These are phyloP conservation scores for Mucor lusitanicus DNA, from an alignment of 371 early-diverging fungal species.

Conservation along the genomic window DNA sequence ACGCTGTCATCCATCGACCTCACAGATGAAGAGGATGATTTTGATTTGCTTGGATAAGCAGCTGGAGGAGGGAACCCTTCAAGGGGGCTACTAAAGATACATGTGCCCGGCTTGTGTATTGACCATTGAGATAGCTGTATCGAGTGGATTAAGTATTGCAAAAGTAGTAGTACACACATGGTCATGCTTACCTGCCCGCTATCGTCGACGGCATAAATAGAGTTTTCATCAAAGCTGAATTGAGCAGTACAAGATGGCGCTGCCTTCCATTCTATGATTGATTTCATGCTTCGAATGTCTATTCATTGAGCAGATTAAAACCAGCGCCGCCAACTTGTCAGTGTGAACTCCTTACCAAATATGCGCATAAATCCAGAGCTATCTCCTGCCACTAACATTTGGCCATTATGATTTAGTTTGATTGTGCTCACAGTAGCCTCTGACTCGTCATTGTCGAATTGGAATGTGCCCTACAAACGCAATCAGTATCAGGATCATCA, in stretches of 20 bases:
- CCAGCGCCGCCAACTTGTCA: background rate
- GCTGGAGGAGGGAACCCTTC: slow-evolving; percentile 49
- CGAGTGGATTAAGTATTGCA: background rate
- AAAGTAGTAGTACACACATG: background rate
- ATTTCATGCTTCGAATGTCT: slow-evolving; percentile 61
- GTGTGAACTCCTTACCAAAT: slow-evolving; percentile 42
- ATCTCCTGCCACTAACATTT: slow-evolving; percentile 63
- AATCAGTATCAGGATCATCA: background rate
- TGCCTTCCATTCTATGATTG: slow-evolving; percentile 63
- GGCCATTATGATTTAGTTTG: slow-evolving; percentile 68
- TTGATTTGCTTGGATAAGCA: slow-evolving; percentile 6
- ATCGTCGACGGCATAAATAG: slow-evolving; percentile 56
- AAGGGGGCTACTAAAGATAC: slow-evolving; percentile 28
- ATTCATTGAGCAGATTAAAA: background rate
- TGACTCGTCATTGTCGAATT: slow-evolving; percentile 24
- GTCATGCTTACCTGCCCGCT: slow-evolving; percentile 40
- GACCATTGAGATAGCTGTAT: slow-evolving; percentile 55
- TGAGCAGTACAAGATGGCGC: slow-evolving; percentile 56
- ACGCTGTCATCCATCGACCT: slow-evolving; percentile 30
- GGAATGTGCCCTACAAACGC: slow-evolving; percentile 29
- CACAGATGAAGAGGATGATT: slow-evolving; percentile 18
- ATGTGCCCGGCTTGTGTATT: slow-evolving; percentile 54
- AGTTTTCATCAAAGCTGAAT: slow-evolving; percentile 71
- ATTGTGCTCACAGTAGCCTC: slow-evolving; percentile 52
- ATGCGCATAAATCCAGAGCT: slow-evolving; percentile 56